phyloP scores from a whole-genome alignment of 2,329 filamentous ascomycete species.

The Penicillium rolfsii region DNA sequence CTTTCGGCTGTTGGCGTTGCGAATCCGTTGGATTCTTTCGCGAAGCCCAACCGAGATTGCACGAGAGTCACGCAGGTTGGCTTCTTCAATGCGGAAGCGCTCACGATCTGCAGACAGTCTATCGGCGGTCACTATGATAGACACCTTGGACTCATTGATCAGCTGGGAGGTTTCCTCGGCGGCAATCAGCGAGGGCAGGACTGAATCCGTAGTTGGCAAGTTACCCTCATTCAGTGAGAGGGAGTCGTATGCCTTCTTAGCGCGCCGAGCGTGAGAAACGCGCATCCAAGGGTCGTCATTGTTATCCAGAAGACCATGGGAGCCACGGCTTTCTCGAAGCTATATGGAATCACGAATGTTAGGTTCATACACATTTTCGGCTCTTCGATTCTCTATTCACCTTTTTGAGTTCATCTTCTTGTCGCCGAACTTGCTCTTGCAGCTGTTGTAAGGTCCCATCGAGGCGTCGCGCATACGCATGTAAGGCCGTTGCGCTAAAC shows the following conservation, averaged over 20 bases:
- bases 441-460: constrained; percentile 71
- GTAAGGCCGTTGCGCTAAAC: constrained; percentile 33
- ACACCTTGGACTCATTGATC: constrained; percentile 65
- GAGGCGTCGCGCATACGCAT: constrained; percentile 49
- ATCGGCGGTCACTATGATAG: constrained; percentile 53
- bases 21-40: constrained; percentile 63
- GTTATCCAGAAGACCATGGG: constrained; percentile 37
- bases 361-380: constrained; percentile 10
- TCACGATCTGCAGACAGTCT: constrained; percentile 45
- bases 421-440: constrained; percentile 55
- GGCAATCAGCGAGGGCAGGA: constrained; percentile 72
- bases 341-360: constrained; percentile 20
- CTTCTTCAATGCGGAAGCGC: constrained; percentile 50
- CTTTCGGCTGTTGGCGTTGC: constrained; percentile 59
- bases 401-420: constrained; percentile 52
- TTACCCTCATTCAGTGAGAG: constrained; percentile 65
- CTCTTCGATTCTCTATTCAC: constrained; percentile 36
- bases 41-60: constrained; percentile 54
- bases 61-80: constrained; percentile 52
- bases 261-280: constrained; percentile 52
- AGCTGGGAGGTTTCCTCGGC: constrained; percentile 68
- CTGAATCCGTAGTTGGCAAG: constrained; percentile 68
- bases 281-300: constrained; percentile 38
- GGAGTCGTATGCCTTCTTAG: constrained; percentile 68
- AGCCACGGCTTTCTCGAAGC: constrained; percentile 38